Evolutionary conservation across 805 yeast genomes (phyloP), one percentile per base, ranked within the genome.

Genomic region (Yarrowia keelungensis): DNA sequence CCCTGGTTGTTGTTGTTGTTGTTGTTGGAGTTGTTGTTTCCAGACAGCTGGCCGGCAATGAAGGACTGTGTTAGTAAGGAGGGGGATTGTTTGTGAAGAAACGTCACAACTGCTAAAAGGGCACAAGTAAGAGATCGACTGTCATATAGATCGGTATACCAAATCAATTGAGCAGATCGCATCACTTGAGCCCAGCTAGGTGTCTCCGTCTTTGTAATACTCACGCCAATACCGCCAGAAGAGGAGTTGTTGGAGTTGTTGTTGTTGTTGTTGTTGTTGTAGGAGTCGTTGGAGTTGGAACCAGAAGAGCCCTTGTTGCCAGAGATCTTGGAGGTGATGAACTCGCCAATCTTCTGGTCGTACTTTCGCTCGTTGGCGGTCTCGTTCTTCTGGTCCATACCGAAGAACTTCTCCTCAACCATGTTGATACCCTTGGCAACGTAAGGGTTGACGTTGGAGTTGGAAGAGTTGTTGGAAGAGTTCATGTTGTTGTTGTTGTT

Each of bases 391-490:
- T 47, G 56, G 67, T 49, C 56, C 56, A 47, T 62, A 12, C 46
- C 46, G 36, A 62, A 62, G 54, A 62, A 5, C 67, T 62, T 62
- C 47, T 62, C 67, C 67, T 62, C 56, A 8, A 62, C 67, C 56
- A 62, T 38, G 47, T 47, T 38, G 45, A 62, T 62, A 3, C 67
- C 67, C 67, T 62, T 62, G 54, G 45, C 46, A 47, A 62, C 56
- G 67, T 62, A 47, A 56, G 67, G 47, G 67, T 62, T 62, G 56
- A 47, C 47, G 47, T 62, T 47, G 56, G 67, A 46, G 54, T 61
- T 61, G 53, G 43, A 36, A 36, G 65, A 58, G 66, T 43, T 45
- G 66, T 59, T 59, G 16, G 38, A 35, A 15, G 42, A 53, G 51
- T 43, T 35, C 43, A 43, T 38, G 36, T 36, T 32, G 43, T 35